These are phyloP conservation scores for Picocystis salinarum DNA, from an alignment of 139 green algal genomes.

Conservation along the genomic window DNA sequence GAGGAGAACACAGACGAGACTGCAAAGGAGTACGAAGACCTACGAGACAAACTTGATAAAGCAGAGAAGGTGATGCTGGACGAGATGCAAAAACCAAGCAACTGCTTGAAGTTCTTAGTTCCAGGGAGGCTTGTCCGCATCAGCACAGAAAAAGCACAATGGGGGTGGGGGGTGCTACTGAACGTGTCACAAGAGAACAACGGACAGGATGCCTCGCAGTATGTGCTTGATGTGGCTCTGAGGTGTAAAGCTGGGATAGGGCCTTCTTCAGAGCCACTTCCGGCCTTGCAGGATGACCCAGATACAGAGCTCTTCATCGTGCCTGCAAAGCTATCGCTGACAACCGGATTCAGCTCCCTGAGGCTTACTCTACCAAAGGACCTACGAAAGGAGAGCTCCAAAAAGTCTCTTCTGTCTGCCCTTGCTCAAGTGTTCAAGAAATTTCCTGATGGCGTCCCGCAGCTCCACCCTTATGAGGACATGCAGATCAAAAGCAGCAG, in stretches of 20 bases:
- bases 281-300: slow-evolving; percentile 7
- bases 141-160: slow-evolving; percentile 26
- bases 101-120: slow-evolving; percentile 51
- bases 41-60: slow-evolving; percentile 11
- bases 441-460: slow-evolving; percentile 30
- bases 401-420: slow-evolving; percentile 29
- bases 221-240: background rate
- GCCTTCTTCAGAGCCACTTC: no score
- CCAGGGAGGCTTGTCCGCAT: slow-evolving; percentile 53
- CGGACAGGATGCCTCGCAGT: background rate
- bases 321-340: slow-evolving; percentile 41
- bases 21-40: slow-evolving; percentile 11
- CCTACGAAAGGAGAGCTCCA: slow-evolving; percentile 31
- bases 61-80: slow-evolving; percentile 12
- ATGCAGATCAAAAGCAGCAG: slow-evolving; percentile 46
- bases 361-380: slow-evolving; percentile 59
- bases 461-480: slow-evolving; percentile 64
- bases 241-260: background rate
- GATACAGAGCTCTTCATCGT: slow-evolving; percentile 46
- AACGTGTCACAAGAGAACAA: slow-evolving; percentile 8
- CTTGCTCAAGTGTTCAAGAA: slow-evolving; percentile 20
- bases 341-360: slow-evolving; percentile 40
- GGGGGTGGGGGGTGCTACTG: slow-evolving; percentile 68
- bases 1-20: slow-evolving; percentile 3
- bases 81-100: slow-evolving; percentile 22